A percentile compares a stretch with the other conserved stretches of the same genome.
phyloP scores from a whole-genome alignment of 495 filamentous ascomycete species.

The Parachaetomium inaequale region DNA sequence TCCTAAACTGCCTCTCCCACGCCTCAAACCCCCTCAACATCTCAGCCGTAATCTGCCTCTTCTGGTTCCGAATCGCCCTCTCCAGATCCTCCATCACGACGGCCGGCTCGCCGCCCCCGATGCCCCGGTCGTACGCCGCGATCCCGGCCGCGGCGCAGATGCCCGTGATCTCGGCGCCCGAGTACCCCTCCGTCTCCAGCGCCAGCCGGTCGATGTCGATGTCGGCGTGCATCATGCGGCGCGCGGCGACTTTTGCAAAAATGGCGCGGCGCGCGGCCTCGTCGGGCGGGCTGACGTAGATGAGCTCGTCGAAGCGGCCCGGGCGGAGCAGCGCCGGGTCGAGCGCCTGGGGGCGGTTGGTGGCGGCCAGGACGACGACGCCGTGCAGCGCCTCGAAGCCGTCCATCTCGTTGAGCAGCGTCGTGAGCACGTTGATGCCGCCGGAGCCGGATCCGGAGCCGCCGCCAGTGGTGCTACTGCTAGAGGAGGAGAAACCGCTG shows the following conservation, averaged over 20 bases:
- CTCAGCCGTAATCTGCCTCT: slow-evolving; percentile 63
- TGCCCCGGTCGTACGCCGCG: slow-evolving; percentile 40
- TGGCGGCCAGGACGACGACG: slow-evolving; percentile 89
- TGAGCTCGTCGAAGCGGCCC: slow-evolving; percentile 81
- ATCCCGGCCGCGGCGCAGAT: slow-evolving; percentile 58
- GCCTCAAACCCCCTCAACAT: slow-evolving; percentile 63
- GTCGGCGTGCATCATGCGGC: slow-evolving; percentile 56
- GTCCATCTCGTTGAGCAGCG: slow-evolving; percentile 93
- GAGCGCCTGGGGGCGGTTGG: slow-evolving; percentile 83
- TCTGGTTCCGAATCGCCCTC: slow-evolving; percentile 57
- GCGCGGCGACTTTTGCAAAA: slow-evolving; percentile 56
- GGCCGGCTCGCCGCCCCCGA: slow-evolving; percentile 38
- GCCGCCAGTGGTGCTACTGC: slow-evolving; percentile 15
- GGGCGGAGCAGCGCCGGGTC: slow-evolving; percentile 86
- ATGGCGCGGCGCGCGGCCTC: slow-evolving; percentile 73
- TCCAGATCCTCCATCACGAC: slow-evolving; percentile 63
- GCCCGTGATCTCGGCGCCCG: slow-evolving; percentile 81
- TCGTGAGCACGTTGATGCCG: slow-evolving; percentile 81
- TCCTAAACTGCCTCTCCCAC: slow-evolving; percentile 53
- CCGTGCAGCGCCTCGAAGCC: slow-evolving; percentile 82
- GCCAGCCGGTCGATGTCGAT: slow-evolving; percentile 66
- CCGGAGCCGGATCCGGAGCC: slow-evolving; percentile 32
- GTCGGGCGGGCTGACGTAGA: slow-evolving; percentile 86
- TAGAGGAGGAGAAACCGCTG: slow-evolving; percentile 38
- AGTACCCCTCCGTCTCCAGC: slow-evolving; percentile 71